Base-by-base conservation (phyloP, 768 basidiomycete species). In the Russula earlei region DNA sequence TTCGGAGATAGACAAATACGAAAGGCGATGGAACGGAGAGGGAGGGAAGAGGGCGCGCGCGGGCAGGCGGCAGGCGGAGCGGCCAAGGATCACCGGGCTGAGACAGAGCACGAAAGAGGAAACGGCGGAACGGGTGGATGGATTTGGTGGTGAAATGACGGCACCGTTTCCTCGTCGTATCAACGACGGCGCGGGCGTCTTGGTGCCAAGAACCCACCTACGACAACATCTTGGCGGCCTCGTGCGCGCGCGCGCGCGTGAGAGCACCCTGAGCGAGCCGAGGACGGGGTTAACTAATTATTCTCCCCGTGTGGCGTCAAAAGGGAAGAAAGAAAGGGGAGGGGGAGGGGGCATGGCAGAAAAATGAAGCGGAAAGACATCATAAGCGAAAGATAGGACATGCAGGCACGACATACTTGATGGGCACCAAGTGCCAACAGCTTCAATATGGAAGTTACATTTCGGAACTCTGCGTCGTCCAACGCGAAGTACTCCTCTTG, bases 391-490 rank as follows among this genome's bases (percentile, higher is more conserved):
- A 59, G 56, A 60, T 52, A 44, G 22, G 50, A 24, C 40, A n/a
- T 27, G 49, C 29, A 53, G 49, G 60, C 42, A 51, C 76, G 44
- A 22, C 54, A 69, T 69, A 79, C 77, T 56, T 68, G 69, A 63
- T 87, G 85, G 24, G 86, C 87, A 10, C 81, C 84, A 20, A 88
- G 65, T 1, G 86, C 85, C 58, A 80, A 77, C 10, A 80, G 63
- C 63, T 85, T 83, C 51, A 87, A 62, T 27, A 83, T 70, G 44
- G 73, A 72, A 25, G 75, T 65, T 10, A 78, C 76, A 29, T 75
- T 72, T 56, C 76, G 75, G 27, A 76, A 74, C 27, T 65, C 67
- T 8, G 64, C 61, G 11, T 75, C 70, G 31, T 69, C 69, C n/a
- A 62, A 29, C 22, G 66, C 68, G 34, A 64, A 62, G 62, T 80